Base-by-base conservation (phyloP, 2,329 filamentous ascomycete genomes). In the Penicillium concentricum region DNA sequence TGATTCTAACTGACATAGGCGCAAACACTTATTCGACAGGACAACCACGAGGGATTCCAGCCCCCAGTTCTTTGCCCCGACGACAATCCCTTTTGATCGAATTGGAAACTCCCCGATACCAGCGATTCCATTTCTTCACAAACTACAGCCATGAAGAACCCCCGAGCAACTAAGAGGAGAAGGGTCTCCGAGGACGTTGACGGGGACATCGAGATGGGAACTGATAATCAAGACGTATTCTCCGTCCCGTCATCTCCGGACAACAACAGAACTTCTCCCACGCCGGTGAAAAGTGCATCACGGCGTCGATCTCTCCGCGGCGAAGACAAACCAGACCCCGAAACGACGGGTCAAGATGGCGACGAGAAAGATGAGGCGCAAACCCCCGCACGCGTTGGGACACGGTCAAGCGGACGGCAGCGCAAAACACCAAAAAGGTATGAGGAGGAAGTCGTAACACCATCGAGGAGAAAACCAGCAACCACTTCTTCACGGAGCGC, bases 161-260 rank as follows among this genome's bases (percentile, higher is more conserved):
- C 69, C n/a, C 70, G 70, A 32, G 65, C 71, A 20, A 61, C 65
- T 24, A 76, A 76, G 58, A 66, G 73, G 50, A 72, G 74, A 57
- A 71, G 70, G 51, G 68, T 75, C 34, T 74, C 69, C 45, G 65
- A 64, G 9, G 71, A 73, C 38, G 58, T 58, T 38, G 71, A 72
- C 45, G 71, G 70, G 34, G 72, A 74, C 45, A 57, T 62, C n/a
- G 57, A 60, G 30, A 72, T 72, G 70, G 60, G 60, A 43, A 64
- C 63, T 15, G 51, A 58, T 15, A 34, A 51, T n/a, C 54, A 61
- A 24, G 62, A 63, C 12, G 44, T 51, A 9, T 55, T 51, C 15
- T 62, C 67, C 1, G 41, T 42, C 3, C 56, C 61, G 5, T 54
- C 54, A 6, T 64, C 64, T 26, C 64, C 63, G 38, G 15, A 59